Evolutionary conservation across 2,329 filamentous ascomycete species (phyloP).

Genomic region (Fusarium foetens): DNA sequence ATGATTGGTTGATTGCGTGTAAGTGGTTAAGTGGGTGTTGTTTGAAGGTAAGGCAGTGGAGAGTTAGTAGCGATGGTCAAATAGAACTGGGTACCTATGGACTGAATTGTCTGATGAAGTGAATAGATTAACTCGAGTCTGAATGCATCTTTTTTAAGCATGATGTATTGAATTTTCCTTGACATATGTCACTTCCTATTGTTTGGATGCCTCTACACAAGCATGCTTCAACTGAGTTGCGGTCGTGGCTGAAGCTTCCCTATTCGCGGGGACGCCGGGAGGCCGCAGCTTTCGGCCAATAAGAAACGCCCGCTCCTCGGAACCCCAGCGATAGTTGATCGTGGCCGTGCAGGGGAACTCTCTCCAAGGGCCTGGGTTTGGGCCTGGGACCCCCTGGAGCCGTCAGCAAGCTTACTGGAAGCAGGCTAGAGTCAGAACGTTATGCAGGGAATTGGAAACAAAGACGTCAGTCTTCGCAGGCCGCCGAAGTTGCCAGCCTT

Average conservation of each 20-base stretch:
- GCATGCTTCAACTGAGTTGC: constrained; percentile 26
- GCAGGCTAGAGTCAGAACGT: constrained; percentile 24
- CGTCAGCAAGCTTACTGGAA: constrained; percentile 39
- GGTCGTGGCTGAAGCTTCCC: constrained; percentile 41
- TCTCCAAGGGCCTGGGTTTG: neutral
- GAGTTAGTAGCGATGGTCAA: neutral
- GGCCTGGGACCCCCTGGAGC: neutral
- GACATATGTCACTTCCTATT: neutral
- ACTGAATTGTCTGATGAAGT: constrained; percentile 1
- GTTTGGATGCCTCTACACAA: constrained; percentile 34
- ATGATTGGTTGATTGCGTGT: constrained; percentile 28
- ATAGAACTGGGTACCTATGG: neutral
- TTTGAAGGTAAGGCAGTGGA: neutral
- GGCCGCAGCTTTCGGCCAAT: constrained; percentile 40
- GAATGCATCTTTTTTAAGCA: neutral
- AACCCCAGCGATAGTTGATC: constrained; percentile 6
- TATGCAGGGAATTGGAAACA: constrained; percentile 8
- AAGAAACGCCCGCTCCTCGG: neutral
- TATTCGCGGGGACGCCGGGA: constrained; percentile 42
- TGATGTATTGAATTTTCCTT: constrained; percentile 24
- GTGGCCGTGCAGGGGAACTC: constrained; percentile 38
- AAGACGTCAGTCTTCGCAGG: constrained; percentile 24
- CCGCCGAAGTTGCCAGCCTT: constrained; percentile 15
- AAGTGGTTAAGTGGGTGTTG: constrained; percentile 8
- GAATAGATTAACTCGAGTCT: constrained; percentile 2